These are phyloP conservation scores for Phoma sp. DNA, from an alignment of 2,329 filamentous ascomycete species.

Conservation along the genomic window DNA sequence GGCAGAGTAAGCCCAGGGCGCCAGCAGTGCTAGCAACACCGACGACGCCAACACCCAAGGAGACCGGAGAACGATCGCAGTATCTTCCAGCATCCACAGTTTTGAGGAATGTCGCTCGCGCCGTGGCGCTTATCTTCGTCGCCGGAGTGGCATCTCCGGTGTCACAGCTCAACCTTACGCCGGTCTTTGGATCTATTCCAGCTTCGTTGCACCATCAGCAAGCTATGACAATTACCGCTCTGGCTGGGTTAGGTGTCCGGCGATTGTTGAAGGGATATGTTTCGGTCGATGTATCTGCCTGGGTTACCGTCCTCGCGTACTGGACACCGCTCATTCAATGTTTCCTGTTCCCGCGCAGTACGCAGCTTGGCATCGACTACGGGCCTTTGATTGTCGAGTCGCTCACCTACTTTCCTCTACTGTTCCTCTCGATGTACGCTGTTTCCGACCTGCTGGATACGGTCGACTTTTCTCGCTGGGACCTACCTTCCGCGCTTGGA, in stretches of 20 bases:
- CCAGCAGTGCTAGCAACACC: conserved; percentile 6
- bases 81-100: conserved; percentile 31
- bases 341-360: conserved; percentile 71
- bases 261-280: conserved; percentile 60
- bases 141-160: conserved; percentile 71
- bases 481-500: conserved; percentile 62
- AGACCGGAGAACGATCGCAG: conserved; percentile 32
- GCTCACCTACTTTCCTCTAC: conserved; percentile 68
- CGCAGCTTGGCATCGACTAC: conserved; percentile 67
- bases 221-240: conserved; percentile 69
- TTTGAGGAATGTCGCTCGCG: conserved; percentile 41
- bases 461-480: conserved; percentile 63
- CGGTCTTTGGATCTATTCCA: conserved; percentile 87
- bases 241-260: conserved; percentile 75
- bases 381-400: conserved; percentile 79
- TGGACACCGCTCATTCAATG: conserved; percentile 78
- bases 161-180: conserved; percentile 78
- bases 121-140: conserved; percentile 57
- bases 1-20: conserved; percentile 44
- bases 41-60: conserved; percentile 23
- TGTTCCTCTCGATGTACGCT: conserved; percentile 50
- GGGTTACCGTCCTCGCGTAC: conserved; percentile 76
- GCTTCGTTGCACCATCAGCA: conserved; percentile 72
- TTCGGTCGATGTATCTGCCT: conserved; percentile 54
- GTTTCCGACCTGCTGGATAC: conserved; percentile 64